Percentiles rank a stretch among this genome's conserved stretches.
These are phyloP conservation scores for Sordariomycetes sp. DNA, from an alignment of 2,329 filamentous ascomycete genomes.

Conservation along the genomic window DNA sequence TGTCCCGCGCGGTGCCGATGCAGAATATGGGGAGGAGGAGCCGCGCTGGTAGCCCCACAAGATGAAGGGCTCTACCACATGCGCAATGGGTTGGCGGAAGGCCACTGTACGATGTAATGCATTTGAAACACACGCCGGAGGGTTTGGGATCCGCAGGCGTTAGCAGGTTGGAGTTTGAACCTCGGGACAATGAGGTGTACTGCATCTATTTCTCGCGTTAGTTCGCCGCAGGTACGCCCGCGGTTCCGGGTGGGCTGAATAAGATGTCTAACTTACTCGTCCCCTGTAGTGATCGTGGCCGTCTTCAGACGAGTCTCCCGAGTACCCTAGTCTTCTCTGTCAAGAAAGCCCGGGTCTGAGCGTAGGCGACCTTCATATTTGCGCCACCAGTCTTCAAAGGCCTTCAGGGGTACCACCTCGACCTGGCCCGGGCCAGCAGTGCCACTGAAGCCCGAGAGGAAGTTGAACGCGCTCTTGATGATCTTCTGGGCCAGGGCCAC, in stretches of 20 bases:
- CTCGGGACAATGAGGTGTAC: background rate
- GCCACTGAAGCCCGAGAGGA: slow-evolving; percentile 76
- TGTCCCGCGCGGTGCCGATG: slow-evolving; percentile 47
- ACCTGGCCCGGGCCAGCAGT: slow-evolving; percentile 49
- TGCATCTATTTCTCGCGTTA: background rate
- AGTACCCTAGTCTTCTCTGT: slow-evolving; percentile 34
- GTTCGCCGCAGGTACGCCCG: background rate
- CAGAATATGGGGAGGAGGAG: slow-evolving; percentile 46
- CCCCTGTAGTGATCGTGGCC: background rate
- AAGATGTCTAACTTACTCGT: background rate
- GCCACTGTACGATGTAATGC: background rate
- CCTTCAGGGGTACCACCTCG: slow-evolving; percentile 87
- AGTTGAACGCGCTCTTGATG: slow-evolving; percentile 96
- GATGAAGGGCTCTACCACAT: background rate
- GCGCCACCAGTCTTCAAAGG: slow-evolving; percentile 95
- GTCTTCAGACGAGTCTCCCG: background rate
- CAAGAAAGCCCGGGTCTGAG: slow-evolving; percentile 79
- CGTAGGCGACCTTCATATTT: slow-evolving; percentile 88
- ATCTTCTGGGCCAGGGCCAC: slow-evolving; percentile 81
- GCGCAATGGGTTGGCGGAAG: background rate
- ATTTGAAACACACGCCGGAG: background rate
- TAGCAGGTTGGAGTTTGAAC: background rate
- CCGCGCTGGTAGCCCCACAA: slow-evolving; percentile 45
- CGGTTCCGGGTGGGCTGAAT: background rate
- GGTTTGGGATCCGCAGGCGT: background rate